Base-by-base conservation (phyloP, 2,329 filamentous ascomycete genomes). In the Tolypocladium amazonense region DNA sequence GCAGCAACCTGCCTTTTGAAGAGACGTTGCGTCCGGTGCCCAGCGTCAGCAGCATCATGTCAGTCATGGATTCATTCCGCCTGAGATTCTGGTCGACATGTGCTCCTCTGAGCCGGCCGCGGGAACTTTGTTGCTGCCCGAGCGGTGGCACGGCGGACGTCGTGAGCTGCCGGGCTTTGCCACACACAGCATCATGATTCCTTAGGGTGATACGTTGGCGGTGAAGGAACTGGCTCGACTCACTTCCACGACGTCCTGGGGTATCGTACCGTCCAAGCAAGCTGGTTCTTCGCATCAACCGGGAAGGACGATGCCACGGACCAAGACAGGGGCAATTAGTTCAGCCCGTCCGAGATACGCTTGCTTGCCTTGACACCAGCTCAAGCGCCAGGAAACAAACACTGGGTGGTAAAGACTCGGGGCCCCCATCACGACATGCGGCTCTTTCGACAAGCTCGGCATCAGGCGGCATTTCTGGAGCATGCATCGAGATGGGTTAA, bases 21-120 rank as follows among this genome's bases (percentile, higher is more conserved):
- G 41, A 23, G 47, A 56, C 35, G 56, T 54, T 58, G 56, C 58
- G 60, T 58, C 58, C 58, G 53, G 56, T 56, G 60, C 59, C 58
- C 58, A 52, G 56, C 52, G 58, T 52, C 58, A 59, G 53, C 58
- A 41, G n/a, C 23, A 39, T 56, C 35, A 39, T 35, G 6, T 35
- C 50, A 35, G 18, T 35, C 50, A 20, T 39, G 54, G 35, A 56
- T 56, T 56, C 54, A 56, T 53, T 7, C 23, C 30, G 14, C 50
- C 30, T 12, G 50, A 54, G 47, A 35, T 25, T 20, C 25, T 9
- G 27, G 27, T n/a, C 27, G 50, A 35, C 30, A 23, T 53, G 50
- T 53, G 50, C 50, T 53, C 50, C 18, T 5, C 30, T 53, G 27
- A 53, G 50, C 50, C 30, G n/a, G 50, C 20, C 30, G 30, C 50